Evolutionary conservation across 2,329 filamentous ascomycete species (phyloP).

Genomic region (Raffaelea deltoideospora): DNA sequence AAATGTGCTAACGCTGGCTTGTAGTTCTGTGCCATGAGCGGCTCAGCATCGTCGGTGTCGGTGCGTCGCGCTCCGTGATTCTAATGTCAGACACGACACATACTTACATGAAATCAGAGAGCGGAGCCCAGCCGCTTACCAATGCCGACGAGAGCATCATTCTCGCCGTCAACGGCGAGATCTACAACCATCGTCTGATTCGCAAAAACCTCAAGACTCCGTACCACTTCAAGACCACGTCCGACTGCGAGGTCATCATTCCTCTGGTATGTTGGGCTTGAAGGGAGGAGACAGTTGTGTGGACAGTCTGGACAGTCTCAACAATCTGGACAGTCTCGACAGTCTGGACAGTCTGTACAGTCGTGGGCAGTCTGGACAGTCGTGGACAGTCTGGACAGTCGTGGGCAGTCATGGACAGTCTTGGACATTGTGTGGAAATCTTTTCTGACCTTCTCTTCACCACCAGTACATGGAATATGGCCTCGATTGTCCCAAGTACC

Average conservation of each 20-base stretch:
- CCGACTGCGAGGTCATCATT: conserved; percentile 97
- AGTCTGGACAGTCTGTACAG: no score
- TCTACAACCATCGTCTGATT: conserved; percentile 96
- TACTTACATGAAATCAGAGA: conserved; percentile 43
- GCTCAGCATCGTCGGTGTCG: conserved; percentile 92
- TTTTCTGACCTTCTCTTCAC: conserved; percentile 8
- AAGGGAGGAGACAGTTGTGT: no score
- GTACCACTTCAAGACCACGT: conserved; percentile 97
- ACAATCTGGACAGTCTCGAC: no score
- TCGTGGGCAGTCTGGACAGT: no score
- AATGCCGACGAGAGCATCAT: conserved; percentile 80
- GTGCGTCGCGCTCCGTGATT: conserved; percentile 33
- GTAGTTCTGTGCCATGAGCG: conserved; percentile 91
- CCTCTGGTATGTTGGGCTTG: conserved; percentile 54
- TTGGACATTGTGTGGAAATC: no score
- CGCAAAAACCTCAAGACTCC: conserved; percentile 70
- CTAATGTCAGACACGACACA: conserved; percentile 6
- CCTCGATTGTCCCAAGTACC: conserved; percentile 77
- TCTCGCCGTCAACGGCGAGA: conserved; percentile 96
- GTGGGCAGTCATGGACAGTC: no score
- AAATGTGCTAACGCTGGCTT: conserved; percentile 14
- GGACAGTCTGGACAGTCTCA: no score
- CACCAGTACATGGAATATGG: conserved; percentile 77
- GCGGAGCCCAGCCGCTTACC: conserved; percentile 86
- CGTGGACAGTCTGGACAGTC: no score